Conservation (phyloP, 768 basidiomycete species). For the Leccinum fibrillosum region DNA sequence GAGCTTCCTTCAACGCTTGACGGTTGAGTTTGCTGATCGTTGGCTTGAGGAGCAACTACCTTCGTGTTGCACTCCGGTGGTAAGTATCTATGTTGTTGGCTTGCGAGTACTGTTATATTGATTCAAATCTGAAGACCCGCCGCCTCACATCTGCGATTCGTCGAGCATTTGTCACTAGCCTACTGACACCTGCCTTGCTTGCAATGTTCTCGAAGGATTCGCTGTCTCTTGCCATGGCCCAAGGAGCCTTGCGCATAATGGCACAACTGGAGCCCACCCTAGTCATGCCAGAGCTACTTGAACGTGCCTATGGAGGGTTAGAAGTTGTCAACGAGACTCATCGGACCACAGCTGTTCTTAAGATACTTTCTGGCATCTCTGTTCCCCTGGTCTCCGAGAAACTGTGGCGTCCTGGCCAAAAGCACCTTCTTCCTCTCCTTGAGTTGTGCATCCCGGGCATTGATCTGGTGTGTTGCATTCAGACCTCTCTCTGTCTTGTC, state of each 20-base stretch:
- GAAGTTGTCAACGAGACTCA: constrained; percentile 95
- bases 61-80: constrained; percentile 75
- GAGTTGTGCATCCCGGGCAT: constrained; percentile 91
- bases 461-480: constrained; percentile 58
- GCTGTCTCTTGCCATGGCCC: constrained; percentile 75
- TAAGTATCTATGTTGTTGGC: constrained; percentile 24
- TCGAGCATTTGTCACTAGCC: constrained; percentile 72
- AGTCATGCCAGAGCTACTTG: constrained; percentile 88
- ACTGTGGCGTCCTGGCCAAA: constrained; percentile 83
- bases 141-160: constrained; percentile 81
- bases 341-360: constrained; percentile 86
- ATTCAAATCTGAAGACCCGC: constrained; percentile 45
- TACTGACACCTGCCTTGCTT: constrained; percentile 84
- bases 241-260: constrained; percentile 73
- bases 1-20: constrained; percentile 77
- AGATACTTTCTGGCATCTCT: constrained; percentile 74
- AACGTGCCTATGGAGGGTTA: constrained; percentile 88
- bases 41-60: constrained; percentile 74
- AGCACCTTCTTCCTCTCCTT: constrained; percentile 82
- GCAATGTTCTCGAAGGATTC: constrained; percentile 90
- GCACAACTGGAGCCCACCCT: constrained; percentile 78
- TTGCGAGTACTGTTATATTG: neutral
- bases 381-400: constrained; percentile 74
- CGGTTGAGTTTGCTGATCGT: constrained; percentile 76
- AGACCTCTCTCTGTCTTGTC: neutral